Percentiles rank a stretch among this genome's conserved stretches.
Evolutionary conservation across 2,329 filamentous ascomycete species (phyloP).

Genomic region (Aspergillus terreus): DNA sequence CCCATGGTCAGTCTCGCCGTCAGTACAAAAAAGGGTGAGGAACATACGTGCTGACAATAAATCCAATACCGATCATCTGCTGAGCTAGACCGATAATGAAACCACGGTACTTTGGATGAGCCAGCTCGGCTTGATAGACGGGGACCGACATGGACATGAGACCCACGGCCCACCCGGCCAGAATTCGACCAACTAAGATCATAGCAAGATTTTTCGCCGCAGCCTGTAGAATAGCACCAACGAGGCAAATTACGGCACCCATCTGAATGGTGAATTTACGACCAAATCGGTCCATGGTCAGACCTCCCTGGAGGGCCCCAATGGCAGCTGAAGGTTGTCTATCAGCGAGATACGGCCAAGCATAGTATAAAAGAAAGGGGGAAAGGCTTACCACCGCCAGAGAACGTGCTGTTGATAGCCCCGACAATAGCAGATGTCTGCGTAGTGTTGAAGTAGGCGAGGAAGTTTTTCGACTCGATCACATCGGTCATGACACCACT

Average conservation of each 20-base stretch:
- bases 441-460: slow-evolving; percentile 54
- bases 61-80: slow-evolving; percentile 45
- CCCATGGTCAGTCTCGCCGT: background rate
- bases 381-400: slow-evolving; percentile 45
- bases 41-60: slow-evolving; percentile 41
- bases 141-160: slow-evolving; percentile 52
- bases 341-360: slow-evolving; percentile 2
- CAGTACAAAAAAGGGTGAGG: background rate
- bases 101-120: slow-evolving; percentile 56
- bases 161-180: slow-evolving; percentile 48
- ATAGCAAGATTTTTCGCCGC: slow-evolving; percentile 54
- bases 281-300: slow-evolving; percentile 60
- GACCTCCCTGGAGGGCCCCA: slow-evolving; percentile 51
- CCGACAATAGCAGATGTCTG: slow-evolving; percentile 53
- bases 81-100: slow-evolving; percentile 42
- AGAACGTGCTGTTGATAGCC: slow-evolving; percentile 62
- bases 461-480: slow-evolving; percentile 55
- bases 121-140: slow-evolving; percentile 62
- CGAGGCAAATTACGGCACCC: slow-evolving; percentile 54
- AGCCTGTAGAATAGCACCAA: slow-evolving; percentile 59
- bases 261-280: slow-evolving; percentile 58
- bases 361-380: background rate
- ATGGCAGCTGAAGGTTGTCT: slow-evolving; percentile 37
- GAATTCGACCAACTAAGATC: slow-evolving; percentile 54
- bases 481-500: slow-evolving; percentile 41